These are phyloP conservation scores for Camellia oleifera DNA, from an alignment of 179 eudicot genomes.

Conservation along the genomic window DNA sequence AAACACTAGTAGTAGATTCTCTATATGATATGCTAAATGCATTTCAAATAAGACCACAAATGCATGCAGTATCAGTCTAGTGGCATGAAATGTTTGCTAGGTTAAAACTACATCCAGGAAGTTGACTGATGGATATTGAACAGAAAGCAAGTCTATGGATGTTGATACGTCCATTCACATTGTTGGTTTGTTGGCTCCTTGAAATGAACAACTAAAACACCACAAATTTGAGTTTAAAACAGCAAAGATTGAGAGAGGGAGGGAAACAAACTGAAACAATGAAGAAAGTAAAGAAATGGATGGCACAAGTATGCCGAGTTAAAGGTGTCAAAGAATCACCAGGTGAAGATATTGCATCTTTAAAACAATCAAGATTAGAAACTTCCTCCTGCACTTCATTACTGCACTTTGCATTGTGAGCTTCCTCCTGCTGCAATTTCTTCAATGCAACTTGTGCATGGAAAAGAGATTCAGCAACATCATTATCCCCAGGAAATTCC, in stretches of 20 bases:
- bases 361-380: slow-evolving; percentile 17
- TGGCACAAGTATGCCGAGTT: neutral
- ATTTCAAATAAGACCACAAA: neutral
- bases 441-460: slow-evolving; percentile 32
- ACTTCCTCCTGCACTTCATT: slow-evolving; percentile 13
- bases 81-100: neutral
- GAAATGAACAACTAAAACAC: slow-evolving; percentile 18
- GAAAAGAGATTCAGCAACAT: slow-evolving; percentile 33
- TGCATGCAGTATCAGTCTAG: neutral
- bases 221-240: slow-evolving; percentile 2
- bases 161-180: slow-evolving; percentile 16
- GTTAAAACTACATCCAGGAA: slow-evolving; percentile 15
- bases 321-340: slow-evolving; percentile 18
- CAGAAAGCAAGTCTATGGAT: slow-evolving; percentile 14
- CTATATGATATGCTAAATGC: neutral
- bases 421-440: slow-evolving; percentile 23
- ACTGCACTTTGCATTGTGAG: slow-evolving; percentile 12
- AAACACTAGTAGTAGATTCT: too few species aligned
- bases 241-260: neutral
- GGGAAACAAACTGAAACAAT: neutral
- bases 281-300: neutral
- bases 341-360: slow-evolving; percentile 20
- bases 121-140: slow-evolving; percentile 18
- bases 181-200: slow-evolving; percentile 17
- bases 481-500: slow-evolving; percentile 31